Evolutionary conservation across 495 filamentous ascomycete genomes (phyloP).

Genomic region (Trichodelitschia bisporula): DNA sequence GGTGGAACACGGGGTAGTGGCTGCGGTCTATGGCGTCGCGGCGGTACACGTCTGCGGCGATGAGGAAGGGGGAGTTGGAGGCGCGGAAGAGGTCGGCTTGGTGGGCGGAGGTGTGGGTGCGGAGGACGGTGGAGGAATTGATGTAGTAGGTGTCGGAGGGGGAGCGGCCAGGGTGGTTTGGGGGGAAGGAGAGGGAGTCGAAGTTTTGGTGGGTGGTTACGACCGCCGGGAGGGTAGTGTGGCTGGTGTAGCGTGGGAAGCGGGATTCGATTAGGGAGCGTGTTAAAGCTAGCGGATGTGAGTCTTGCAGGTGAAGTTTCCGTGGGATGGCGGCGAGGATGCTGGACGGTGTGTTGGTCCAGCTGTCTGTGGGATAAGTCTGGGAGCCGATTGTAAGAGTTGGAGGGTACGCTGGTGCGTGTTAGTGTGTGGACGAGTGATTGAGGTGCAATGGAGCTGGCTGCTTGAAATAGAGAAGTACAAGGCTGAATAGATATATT

Average conservation of each 20-base stretch:
- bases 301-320: constrained; percentile 58
- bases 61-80: constrained; percentile 47
- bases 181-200: constrained; percentile 78
- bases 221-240: constrained; percentile 58
- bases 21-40: constrained; percentile 82
- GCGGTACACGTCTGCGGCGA: constrained; percentile 90
- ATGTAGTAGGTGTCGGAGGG: constrained; percentile 90
- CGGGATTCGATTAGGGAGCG: constrained; percentile 76
- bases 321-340: constrained; percentile 50
- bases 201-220: constrained; percentile 82
- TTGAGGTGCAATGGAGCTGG: no score
- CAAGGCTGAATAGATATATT: no score
- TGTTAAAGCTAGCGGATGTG: constrained; percentile 80
- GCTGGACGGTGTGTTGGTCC: constrained; percentile 61
- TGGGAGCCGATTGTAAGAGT: no score
- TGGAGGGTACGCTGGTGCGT: no score
- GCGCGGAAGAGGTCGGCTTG: constrained; percentile 62
- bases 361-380: constrained; percentile 43
- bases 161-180: constrained; percentile 71
- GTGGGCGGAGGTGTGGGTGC: constrained; percentile 87
- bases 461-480: no score
- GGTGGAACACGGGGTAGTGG: constrained; percentile 94
- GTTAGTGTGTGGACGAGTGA: no score
- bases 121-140: constrained; percentile 57
- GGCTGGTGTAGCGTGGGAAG: constrained; percentile 52